Evolutionary conservation across 257 asterid genomes (phyloP), one percentile per base, ranked within the genome.

Genomic region (Thymus quinquecostatus): DNA sequence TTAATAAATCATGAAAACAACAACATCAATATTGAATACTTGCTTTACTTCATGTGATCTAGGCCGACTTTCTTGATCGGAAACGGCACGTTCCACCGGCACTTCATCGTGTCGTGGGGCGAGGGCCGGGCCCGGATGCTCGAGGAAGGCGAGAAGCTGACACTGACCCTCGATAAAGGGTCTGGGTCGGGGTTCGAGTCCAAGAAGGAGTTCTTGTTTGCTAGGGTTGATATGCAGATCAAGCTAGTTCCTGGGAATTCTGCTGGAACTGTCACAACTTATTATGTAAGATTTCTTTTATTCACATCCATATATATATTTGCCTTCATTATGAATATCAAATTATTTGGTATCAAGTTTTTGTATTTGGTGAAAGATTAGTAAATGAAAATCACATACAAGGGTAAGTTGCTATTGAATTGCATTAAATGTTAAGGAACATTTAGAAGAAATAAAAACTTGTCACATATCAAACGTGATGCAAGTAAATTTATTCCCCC

Each of bases 191-290:
- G 95, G 7, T 81, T 89, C 34, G 89, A 85, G 69, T 89, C 96
- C 6, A 87, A 82, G 72, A 84, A 84, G 61, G 87, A 75, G 29
- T 87, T 63, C 66, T 54, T 87, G 64, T 89, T 82, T 40, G 94
- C 68, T 1, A 81, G 78, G 79, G 68, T 89, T 58, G 87, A 89
- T 8, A 87, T 89, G 92, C 85, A 80, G 68, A 86, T 89, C 71
- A 89, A 89, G 76, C 95, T 87, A 34, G 69, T 87, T 54, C 88
- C 90, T 0, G 95, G 95, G 12, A 78, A 89, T 53, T 82, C 96
- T 1, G 96, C 96, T 1, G 96, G 96, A 69, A 89, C 94, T 2
- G 94, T 87, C 81, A 82, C 96, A 21, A 84, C 96, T 10, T 89
- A 82, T 44, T 87, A 87, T 64, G 96, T 89, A 78, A 78, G 86